These are phyloP conservation scores for Stentor coeruleus DNA, from an alignment of 73 alveolate genomes.

Conservation along the genomic window DNA sequence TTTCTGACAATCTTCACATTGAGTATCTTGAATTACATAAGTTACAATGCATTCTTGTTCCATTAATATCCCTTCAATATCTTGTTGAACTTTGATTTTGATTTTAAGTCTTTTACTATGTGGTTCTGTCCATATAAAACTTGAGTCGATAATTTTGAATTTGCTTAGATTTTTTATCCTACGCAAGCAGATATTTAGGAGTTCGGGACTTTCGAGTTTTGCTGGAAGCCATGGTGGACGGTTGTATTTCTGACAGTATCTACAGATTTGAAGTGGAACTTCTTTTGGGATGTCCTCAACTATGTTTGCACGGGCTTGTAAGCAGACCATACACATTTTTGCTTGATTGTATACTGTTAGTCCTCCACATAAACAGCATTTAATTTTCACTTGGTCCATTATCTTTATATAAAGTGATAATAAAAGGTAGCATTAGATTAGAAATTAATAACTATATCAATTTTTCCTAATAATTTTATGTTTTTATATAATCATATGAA, in stretches of 20 bases:
- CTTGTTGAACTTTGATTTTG: constrained; percentile 88
- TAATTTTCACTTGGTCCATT: not conserved
- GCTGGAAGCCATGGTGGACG: constrained; percentile 84
- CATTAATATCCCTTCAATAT: constrained; percentile 69
- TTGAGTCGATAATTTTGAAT: constrained; percentile 88
- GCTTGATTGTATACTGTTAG: constrained; percentile 72
- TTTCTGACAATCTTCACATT: constrained; percentile 96
- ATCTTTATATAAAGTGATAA: too few species aligned
- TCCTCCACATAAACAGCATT: constrained; percentile 84
- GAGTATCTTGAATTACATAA: constrained; percentile 81
- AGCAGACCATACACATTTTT: constrained; percentile 79
- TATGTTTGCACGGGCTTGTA: constrained; percentile 65
- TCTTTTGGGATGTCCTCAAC: constrained; percentile 74
- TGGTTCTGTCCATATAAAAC: constrained; percentile 96
- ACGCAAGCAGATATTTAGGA: constrained; percentile 69
- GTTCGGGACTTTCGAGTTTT: constrained; percentile 80
- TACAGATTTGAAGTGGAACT: constrained; percentile 59
- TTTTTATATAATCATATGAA: too few species aligned
- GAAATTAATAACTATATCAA: too few species aligned
- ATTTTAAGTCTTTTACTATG: constrained; percentile 90
- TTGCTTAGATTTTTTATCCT: constrained; percentile 77
- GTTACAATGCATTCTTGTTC: constrained; percentile 70
- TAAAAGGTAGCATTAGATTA: too few species aligned
- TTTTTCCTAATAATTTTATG: too few species aligned
- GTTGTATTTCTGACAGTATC: constrained; percentile 70